These are phyloP conservation scores for Candida jianshihensis DNA, from an alignment of 805 yeast genomes.

Conservation along the genomic window DNA sequence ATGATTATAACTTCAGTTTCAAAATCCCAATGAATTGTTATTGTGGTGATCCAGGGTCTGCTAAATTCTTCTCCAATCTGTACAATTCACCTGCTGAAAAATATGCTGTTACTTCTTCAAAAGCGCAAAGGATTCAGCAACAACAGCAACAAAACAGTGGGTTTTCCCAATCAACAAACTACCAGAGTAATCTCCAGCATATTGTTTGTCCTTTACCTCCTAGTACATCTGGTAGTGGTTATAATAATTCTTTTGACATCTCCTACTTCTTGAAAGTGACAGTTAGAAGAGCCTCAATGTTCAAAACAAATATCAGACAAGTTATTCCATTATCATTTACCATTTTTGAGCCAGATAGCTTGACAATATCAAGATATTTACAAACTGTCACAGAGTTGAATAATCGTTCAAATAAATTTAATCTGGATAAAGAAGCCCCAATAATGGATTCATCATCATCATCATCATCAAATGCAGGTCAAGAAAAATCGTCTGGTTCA, in stretches of 20 bases:
- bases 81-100: slow-evolving; percentile 10
- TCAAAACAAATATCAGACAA: slow-evolving; percentile 40
- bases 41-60: slow-evolving; percentile 14
- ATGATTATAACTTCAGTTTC: slow-evolving; percentile 37
- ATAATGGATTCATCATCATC: too few relatives aligned
- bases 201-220: slow-evolving; percentile 7
- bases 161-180: not conserved
- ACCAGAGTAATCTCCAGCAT: slow-evolving; percentile 1
- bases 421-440: too few relatives aligned
- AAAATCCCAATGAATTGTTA: slow-evolving; percentile 25
- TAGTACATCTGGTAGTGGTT: not conserved
- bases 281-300: slow-evolving; percentile 43
- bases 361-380: not conserved
- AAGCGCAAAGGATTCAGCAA: slow-evolving; percentile 2
- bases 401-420: not conserved
- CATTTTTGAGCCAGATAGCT: slow-evolving; percentile 38
- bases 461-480: too few relatives aligned
- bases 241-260: not conserved
- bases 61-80: slow-evolving; percentile 9
- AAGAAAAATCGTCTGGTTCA: too few relatives aligned
- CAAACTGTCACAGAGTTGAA: not conserved
- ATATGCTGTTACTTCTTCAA: slow-evolving; percentile 2
- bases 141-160: not conserved
- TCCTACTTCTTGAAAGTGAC: slow-evolving; percentile 54
- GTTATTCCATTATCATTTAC: slow-evolving; percentile 35